Base-by-base conservation (phyloP, 257 asterid species). In the Lycium barbarum region DNA sequence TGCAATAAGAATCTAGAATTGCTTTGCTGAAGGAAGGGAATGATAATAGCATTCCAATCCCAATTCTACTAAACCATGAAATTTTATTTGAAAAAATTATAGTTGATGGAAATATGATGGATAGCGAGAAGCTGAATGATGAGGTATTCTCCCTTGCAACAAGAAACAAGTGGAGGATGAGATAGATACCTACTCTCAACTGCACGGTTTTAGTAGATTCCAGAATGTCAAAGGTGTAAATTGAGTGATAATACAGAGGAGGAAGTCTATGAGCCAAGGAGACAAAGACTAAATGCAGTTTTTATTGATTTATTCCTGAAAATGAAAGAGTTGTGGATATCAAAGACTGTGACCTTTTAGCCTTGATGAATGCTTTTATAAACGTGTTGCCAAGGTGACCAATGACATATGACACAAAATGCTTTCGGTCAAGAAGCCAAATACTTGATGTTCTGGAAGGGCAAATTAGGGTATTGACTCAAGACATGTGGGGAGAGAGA, bases 191-290 rank as follows among this genome's bases (percentile, higher is more conserved):
- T 66, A 66, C 74, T 33, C 47, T 33, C 74, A 66, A 66, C n/a
- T 13, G 47, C 35, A 47, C 20, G 6, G 47, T 66, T 66, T 66
- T 66, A 35, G 74, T 66, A 66, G 47, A 66, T 33, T 66, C 73
- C 74, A 66, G 74, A 66, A 66, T 66, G 35, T 66, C 47, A 66
- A 33, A 66, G 47, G 47, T 35, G 74, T 33, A 66, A 13, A 66
- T 14, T 35, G 38, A 66, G 20, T 66, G 14, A 66, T 13, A 18
- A 33, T 66, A 33, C 15, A 40, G 47, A 66, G 45, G 45, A 66
- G 74, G 74, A 66, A 66, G 74, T 66, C 20, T 66, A 66, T 66
- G 74, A 66, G 11, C 47, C 73, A 66, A 33, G 74, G 74, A 66
- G 3, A 35, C 35, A 66, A 35, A 6, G 38, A 18, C 72, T 26